Evolutionary conservation across 148 eudicot species (phyloP), one percentile per base, ranked within the genome.

Genomic region (Linanthus parryae): DNA sequence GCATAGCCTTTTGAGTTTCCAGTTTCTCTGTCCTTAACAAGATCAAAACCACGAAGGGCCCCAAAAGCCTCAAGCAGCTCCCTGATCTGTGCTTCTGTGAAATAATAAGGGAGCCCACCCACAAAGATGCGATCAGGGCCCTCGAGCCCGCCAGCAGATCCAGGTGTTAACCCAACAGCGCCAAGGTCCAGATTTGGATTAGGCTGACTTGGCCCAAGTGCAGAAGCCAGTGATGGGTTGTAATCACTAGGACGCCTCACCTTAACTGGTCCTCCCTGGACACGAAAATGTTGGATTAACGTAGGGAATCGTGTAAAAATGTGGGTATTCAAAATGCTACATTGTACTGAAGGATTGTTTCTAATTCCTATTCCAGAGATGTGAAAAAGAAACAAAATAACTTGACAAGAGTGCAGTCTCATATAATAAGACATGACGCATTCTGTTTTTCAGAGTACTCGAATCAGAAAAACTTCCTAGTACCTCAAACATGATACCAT

Each of bases 1-100:
- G 90, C 97, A 66, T 89, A 88, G 55, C 97, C 97, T 69, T 85
- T 89, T 10, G 97, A 85, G 58, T 85, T 89, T 50, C 97, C 97
- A 0, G 95, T 85, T 54, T 90, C 97, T 72, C 91, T 82, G 58
- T 90, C 97, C 76, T 85, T 90, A 57, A 85, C 97, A 48, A 90
- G 83, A 56, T 90, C 95, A 72, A 90, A 85, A 44, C 88, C 95
- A 49, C 82, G 79, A 69, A 90, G 61, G 26, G 91, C 77, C 87
- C 97, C 97, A 66, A 90, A 90, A 26, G 91, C 73, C 61, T 82
- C 88, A 40, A 90, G 75, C 57, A 90, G 57, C 61, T 90, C 91
- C 65, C 80, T 68, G 55, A 90, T 85, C 72, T 90, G 95, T 39
- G 49, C 73, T 75, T 90, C 97, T 19, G 84, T 73, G 60, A 90